These are phyloP conservation scores for Candida sanyaensis DNA, from an alignment of 1,139 yeast genomes.

Conservation along the genomic window DNA sequence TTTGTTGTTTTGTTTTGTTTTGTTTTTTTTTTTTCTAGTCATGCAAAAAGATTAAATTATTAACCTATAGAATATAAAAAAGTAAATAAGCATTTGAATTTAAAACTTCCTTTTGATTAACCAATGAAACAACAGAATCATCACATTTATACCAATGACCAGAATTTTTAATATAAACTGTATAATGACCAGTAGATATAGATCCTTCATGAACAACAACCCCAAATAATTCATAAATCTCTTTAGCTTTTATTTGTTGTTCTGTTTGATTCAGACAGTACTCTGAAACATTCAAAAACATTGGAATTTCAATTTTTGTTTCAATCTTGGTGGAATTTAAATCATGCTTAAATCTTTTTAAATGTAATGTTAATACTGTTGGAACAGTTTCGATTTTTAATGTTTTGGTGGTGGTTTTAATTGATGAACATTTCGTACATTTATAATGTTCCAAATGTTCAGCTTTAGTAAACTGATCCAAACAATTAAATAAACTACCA, in stretches of 20 bases:
- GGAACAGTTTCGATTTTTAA: slow-evolving; percentile 70
- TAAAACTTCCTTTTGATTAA: slow-evolving; percentile 65
- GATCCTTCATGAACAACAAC: slow-evolving; percentile 89
- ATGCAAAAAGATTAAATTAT: not conserved
- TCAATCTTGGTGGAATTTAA: slow-evolving; percentile 66
- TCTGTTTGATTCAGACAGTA: slow-evolving; percentile 43
- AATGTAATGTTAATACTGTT: slow-evolving; percentile 77
- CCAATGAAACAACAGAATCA: slow-evolving; percentile 78
- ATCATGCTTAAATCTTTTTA: slow-evolving; percentile 85
- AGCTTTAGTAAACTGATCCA: slow-evolving; percentile 70
- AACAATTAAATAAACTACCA: slow-evolving; percentile 58
- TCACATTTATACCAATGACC: slow-evolving; percentile 91
- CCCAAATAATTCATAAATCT: slow-evolving; percentile 78
- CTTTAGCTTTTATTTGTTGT: slow-evolving; percentile 26
- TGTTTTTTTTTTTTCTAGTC: not conserved
- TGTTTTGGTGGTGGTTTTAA: slow-evolving; percentile 68
- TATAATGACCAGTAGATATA: slow-evolving; percentile 93
- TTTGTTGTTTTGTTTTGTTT: too few species aligned
- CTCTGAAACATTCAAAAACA: slow-evolving; percentile 66
- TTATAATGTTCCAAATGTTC: slow-evolving; percentile 78
- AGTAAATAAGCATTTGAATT: slow-evolving; percentile 75
- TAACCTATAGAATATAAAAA: slow-evolving; percentile 53
- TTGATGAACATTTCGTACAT: slow-evolving; percentile 65
- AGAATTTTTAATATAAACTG: slow-evolving; percentile 71
- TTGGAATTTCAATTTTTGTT: slow-evolving; percentile 69